Evolutionary conservation across 768 basidiomycete genomes (phyloP).

Genomic region (Xerocomus potaroensis): DNA sequence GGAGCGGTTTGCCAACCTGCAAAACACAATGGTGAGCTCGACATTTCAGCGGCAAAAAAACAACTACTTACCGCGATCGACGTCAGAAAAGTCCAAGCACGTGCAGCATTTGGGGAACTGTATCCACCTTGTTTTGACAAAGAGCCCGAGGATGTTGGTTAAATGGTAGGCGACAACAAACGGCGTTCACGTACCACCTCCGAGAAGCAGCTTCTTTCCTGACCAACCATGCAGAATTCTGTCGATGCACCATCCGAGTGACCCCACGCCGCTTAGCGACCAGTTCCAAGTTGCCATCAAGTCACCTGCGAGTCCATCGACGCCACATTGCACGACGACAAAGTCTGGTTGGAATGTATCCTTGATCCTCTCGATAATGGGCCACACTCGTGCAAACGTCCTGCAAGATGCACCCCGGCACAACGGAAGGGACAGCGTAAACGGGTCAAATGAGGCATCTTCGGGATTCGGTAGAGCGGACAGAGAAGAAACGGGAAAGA

Average conservation of each 20-base stretch:
- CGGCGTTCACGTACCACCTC: slow-evolving; percentile 56
- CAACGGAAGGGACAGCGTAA: slow-evolving; percentile 80
- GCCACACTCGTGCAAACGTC: slow-evolving; percentile 66
- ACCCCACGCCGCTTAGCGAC: slow-evolving; percentile 55
- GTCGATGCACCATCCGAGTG: slow-evolving; percentile 64
- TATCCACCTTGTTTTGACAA: no score
- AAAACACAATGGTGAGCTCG: neutral
- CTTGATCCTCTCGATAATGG: slow-evolving; percentile 54
- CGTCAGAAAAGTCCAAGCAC: slow-evolving; percentile 84
- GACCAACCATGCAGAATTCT: slow-evolving; percentile 51
- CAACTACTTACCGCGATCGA: slow-evolving; percentile 57
- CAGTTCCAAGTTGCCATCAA: slow-evolving; percentile 73
- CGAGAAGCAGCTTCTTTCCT: slow-evolving; percentile 64
- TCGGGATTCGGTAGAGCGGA: slow-evolving; percentile 41
- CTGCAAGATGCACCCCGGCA: slow-evolving; percentile 58
- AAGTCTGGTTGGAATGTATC: slow-evolving; percentile 70
- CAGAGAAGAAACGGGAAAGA: slow-evolving; percentile 68
- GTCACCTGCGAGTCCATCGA: slow-evolving; percentile 84
- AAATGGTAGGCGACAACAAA: neutral
- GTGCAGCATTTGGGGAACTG: slow-evolving; percentile 73
- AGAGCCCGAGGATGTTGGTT: slow-evolving; percentile 15
- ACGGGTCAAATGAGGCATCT: slow-evolving; percentile 43
- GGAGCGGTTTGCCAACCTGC: slow-evolving; percentile 55
- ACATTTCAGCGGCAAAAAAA: neutral
- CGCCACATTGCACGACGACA: slow-evolving; percentile 80